Evolutionary conservation across 2,329 filamentous ascomycete genomes (phyloP), one percentile per base, ranked within the genome.

Genomic region (Colletotrichum sojae): DNA sequence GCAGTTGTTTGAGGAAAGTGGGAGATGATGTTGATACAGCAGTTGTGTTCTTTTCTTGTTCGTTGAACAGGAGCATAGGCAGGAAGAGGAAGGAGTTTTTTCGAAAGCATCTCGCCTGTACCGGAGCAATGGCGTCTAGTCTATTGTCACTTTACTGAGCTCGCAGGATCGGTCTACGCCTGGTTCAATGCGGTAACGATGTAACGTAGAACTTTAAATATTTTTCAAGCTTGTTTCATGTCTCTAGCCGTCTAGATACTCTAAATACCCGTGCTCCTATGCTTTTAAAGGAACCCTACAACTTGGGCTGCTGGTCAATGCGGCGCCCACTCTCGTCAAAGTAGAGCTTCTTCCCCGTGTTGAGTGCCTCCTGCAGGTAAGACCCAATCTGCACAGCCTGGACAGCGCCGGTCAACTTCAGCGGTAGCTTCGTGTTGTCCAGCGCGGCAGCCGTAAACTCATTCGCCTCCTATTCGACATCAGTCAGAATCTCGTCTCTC

Each of bases 361-460:
- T 82, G 75, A 91, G 76, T 8, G 83, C 82, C 75, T 90, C 86
- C 75, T 91, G 88, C 71, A 91, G 75, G 6, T 87, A 88, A 52
- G 84, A 84, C 0, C 88, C 90, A 77, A 92, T 91, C 75, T 83
- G 82, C 6, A 92, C 84, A 0, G 88, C 85, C 71, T 87, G 83
- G n/a, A 91, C 86, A 4, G 89, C 89, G 13, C 87, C 86, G 27
- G 79, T 78, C 52, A 91, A 75, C 77, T 86, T 86, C 73, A 91
- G 82, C 0, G 89, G 88, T 52, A 89, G 77, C 36, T 82, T 78
- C 15, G 79, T 86, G 71, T 86, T 79, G 69, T 91, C 87, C 48
- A 92, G 78, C 63, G 88, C 87, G 16, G 82, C 83, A 13, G 84
- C 86, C 0, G 88, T 89, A 71, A 91, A 92, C 77, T 91, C 88